Conservation (phyloP, 2,329 filamentous ascomycete genomes). For the Colletotrichum sp. region DNA sequence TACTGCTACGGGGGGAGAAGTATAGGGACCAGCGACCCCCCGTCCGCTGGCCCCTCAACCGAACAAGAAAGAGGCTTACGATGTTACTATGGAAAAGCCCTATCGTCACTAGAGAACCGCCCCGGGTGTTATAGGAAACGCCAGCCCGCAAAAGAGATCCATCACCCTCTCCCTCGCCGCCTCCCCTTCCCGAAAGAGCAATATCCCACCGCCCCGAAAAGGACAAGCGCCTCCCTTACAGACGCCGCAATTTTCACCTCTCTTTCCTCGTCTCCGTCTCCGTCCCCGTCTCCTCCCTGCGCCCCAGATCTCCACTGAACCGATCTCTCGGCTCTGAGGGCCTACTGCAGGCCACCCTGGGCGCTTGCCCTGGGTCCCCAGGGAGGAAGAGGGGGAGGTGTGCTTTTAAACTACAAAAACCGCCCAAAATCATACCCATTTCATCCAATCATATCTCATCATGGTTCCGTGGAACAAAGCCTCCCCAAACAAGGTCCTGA, state of each 20-base stretch:
- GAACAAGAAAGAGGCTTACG: not conserved
- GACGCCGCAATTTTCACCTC: not conserved
- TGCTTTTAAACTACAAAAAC: slow-evolving; percentile 44
- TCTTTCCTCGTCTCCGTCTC: not conserved
- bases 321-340: not conserved
- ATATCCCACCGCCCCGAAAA: slow-evolving; percentile 31
- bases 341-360: slow-evolving; percentile 30
- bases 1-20: not conserved
- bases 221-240: slow-evolving; percentile 32
- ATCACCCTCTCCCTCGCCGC: not conserved
- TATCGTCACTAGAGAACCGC: slow-evolving; percentile 9
- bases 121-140: not conserved
- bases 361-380: slow-evolving; percentile 27
- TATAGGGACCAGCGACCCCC: not conserved
- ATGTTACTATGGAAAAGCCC: slow-evolving; percentile 1
- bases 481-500: slow-evolving; percentile 23
- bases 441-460: slow-evolving; percentile 62
- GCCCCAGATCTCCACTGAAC: not conserved
- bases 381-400: slow-evolving; percentile 38
- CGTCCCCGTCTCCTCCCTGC: not conserved
- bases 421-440: slow-evolving; percentile 32
- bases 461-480: slow-evolving; percentile 46
- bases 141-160: not conserved
- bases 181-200: slow-evolving; percentile 35
- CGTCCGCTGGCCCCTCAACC: not conserved